Evolutionary conservation across 2,329 filamentous ascomycete genomes (phyloP).

Genomic region (Sclerotinia sclerotiorum): DNA sequence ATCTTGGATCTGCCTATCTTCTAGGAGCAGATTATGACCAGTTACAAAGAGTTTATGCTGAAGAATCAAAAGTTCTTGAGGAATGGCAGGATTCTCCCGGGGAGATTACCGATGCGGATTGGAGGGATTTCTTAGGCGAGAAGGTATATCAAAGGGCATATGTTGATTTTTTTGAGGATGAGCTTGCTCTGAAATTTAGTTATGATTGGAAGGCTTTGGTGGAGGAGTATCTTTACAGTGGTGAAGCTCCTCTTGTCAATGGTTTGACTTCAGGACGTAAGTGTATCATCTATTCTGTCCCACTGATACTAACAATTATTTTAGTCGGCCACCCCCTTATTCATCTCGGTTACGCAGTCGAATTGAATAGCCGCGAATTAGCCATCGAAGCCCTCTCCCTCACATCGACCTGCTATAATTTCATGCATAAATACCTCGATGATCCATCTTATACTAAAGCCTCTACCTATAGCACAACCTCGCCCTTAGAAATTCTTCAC

Average conservation of each 20-base stretch:
- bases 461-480: constrained; percentile 58
- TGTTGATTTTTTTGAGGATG: constrained; percentile 94
- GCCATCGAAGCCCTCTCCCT: constrained; percentile 85
- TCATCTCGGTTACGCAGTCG: constrained; percentile 90
- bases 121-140: constrained; percentile 80
- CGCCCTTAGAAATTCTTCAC: constrained; percentile 69
- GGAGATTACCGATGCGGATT: constrained; percentile 81
- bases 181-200: constrained; percentile 65
- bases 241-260: constrained; percentile 76
- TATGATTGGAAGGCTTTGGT: constrained; percentile 86
- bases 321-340: constrained; percentile 88
- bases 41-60: constrained; percentile 78
- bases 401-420: constrained; percentile 57
- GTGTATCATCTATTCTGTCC: constrained; percentile 43
- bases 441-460: constrained; percentile 68
- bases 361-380: constrained; percentile 80
- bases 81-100: constrained; percentile 81
- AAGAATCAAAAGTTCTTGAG: constrained; percentile 68
- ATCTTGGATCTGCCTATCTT: constrained; percentile 81
- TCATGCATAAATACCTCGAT: constrained; percentile 67
- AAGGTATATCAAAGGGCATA: constrained; percentile 83
- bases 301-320: constrained; percentile 15
- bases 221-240: constrained; percentile 71
- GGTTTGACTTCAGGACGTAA: constrained; percentile 75
- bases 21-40: constrained; percentile 73